Base-by-base conservation (phyloP, 495 filamentous ascomycete species). In the Penicillium coffeae region DNA sequence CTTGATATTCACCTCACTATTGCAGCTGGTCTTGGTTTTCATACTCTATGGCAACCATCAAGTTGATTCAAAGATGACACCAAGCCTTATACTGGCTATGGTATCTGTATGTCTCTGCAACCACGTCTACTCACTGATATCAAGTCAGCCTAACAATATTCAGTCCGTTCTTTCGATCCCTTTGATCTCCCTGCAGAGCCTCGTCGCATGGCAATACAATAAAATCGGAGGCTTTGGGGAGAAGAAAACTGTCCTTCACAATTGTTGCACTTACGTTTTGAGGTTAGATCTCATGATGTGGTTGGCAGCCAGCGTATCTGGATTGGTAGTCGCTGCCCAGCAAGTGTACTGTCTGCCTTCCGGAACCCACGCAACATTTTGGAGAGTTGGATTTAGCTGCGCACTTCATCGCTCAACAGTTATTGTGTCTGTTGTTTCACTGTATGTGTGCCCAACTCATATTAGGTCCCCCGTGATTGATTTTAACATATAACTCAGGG, bases 191-290 rank as follows among this genome's bases (percentile, higher is more conserved):
- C 56, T 75, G 3, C 71, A 75, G 25, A 73, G 68, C 40, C 45
- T 75, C 16, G 69, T 75, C 32, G 68, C 70, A 1, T 73, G 70
- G 70, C 71, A 75, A 41, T 71, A 71, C 41, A 69, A 72, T 39
- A 65, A 64, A 12, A 66, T 69, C 18, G 49, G 56, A 19, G 65
- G 67, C n/a, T 68, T 68, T 47, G 60, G 57, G 9, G 51, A 59
- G 12, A 65, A 70, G 21, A 72, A 69, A 38, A 59, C 60, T 5
- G 47, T 67, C 3, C 41, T 75, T 19, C 63, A 64, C 35, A 65
- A 64, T 45, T 51, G 56, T 4, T 75, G 68, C 57, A 72, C 65
- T 12, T 70, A 73, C 48, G 52, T 73, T 4, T 50, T 69, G 8
- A 63, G 70, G 13, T 22, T 70, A 14, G 64, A 64, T 38, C 60